Evolutionary conservation across 2,329 filamentous ascomycete species (phyloP).

Genomic region (Apiospora koreana): DNA sequence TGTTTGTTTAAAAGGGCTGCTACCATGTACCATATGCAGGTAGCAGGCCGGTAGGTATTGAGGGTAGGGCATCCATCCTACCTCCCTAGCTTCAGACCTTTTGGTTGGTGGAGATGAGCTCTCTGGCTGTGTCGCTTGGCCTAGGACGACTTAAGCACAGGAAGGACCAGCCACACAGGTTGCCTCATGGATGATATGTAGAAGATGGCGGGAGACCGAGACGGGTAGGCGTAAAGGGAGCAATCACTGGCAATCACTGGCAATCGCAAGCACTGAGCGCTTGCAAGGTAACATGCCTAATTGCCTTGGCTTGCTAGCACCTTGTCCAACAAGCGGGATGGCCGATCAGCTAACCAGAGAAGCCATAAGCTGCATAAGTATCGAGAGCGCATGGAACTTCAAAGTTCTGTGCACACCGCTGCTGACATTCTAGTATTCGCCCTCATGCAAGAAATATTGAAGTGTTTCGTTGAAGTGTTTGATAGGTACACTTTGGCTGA

Average conservation of each 20-base stretch:
- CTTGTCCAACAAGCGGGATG: not conserved
- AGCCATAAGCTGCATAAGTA: not conserved
- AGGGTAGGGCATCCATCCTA: not conserved
- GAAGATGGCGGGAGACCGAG: not conserved
- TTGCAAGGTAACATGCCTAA: not conserved
- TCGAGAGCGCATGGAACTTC: not conserved
- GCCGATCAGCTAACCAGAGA: constrained; percentile 7
- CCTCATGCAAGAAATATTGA: no score
- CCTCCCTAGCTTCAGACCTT: not conserved
- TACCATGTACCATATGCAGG: not conserved
- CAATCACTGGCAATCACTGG: not conserved
- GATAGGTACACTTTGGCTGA: not conserved
- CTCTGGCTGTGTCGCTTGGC: not conserved
- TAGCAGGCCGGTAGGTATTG: not conserved
- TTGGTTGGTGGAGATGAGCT: not conserved
- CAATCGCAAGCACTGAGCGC: not conserved
- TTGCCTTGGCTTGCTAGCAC: not conserved
- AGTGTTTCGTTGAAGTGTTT: not conserved
- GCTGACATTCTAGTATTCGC: not conserved
- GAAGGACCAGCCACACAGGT: not conserved
- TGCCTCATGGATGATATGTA: not conserved
- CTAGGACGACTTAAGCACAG: not conserved
- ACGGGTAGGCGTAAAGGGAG: not conserved
- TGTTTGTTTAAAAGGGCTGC: not conserved
- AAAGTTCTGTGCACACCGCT: not conserved